Percentiles rank a stretch among this genome's conserved stretches.
Evolutionary conservation across 202 grass and related monocot species (phyloP).

Genomic region (Zizania palustris): DNA sequence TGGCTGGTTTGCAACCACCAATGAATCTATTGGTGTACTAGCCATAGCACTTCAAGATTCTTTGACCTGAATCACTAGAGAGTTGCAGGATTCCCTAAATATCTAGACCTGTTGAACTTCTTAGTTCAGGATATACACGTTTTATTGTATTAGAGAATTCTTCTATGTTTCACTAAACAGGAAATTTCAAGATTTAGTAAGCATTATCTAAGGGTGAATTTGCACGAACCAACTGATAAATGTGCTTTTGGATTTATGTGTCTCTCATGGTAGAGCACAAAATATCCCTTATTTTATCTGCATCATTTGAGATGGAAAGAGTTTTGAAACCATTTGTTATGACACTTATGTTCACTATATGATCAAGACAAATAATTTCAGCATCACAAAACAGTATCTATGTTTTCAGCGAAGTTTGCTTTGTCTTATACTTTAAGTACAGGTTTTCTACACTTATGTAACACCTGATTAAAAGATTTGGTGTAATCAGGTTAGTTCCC

Average conservation of each 20-base stretch:
- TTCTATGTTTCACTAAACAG: not conserved
- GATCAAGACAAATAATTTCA: constrained; percentile 6
- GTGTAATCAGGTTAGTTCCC: constrained; percentile 17
- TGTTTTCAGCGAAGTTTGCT: not conserved
- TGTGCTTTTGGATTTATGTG: not conserved
- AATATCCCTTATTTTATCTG: not conserved
- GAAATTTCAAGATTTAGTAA: not conserved
- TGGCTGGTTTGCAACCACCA: not conserved
- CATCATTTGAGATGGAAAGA: constrained; percentile 10
- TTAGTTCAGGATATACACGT: constrained; percentile 4
- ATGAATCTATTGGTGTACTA: not conserved
- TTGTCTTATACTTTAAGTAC: not conserved
- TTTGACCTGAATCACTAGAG: not conserved
- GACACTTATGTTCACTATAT: not conserved
- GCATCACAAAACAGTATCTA: not conserved
- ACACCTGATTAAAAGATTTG: constrained; percentile 30
- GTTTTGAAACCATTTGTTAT: constrained; percentile 9
- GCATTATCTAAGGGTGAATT: not conserved
- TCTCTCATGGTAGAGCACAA: constrained; percentile 5
- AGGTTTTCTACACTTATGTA: constrained; percentile 1
- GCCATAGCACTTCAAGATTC: not conserved
- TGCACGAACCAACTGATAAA: not conserved
- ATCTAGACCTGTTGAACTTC: not conserved
- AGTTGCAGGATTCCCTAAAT: not conserved
- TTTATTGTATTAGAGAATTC: constrained; percentile 2